These are phyloP conservation scores for Cunninghamia lanceolata DNA, from an alignment of 75 land plant genomes.

Conservation along the genomic window DNA sequence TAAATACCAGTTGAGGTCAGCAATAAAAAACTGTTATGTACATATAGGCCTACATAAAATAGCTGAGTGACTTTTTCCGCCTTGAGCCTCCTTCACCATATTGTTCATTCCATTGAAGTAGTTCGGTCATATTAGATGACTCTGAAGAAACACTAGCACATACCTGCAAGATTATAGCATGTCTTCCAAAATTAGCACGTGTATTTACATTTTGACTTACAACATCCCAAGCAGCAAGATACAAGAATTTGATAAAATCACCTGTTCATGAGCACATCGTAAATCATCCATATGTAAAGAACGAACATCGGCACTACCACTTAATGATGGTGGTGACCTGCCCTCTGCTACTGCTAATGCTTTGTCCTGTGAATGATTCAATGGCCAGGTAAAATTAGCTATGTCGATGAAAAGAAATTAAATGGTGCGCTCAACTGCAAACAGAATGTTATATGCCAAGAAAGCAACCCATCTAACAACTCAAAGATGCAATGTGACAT, in stretches of 20 bases:
- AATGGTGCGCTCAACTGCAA: neutral
- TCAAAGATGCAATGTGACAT: neutral
- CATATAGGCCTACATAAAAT: conserved; percentile 59
- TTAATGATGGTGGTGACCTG: conserved; percentile 17
- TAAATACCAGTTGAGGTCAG: neutral
- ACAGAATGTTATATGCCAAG: neutral
- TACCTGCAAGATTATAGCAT: conserved; percentile 35
- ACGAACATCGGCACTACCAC: conserved; percentile 19
- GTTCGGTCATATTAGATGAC: conserved; percentile 66
- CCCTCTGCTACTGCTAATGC: conserved; percentile 15
- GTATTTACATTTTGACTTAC: neutral
- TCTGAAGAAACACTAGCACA: conserved; percentile 84
- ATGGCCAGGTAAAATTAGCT: neutral
- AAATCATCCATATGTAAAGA: conserved; percentile 27
- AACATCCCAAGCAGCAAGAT: neutral
- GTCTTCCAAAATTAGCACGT: neutral
- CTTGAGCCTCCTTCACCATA: conserved; percentile 91
- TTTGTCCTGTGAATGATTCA: conserved; percentile 15
- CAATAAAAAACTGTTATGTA: conserved; percentile 1
- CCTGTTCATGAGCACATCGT: conserved; percentile 24
- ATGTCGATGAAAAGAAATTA: no score
- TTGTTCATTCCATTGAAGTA: conserved; percentile 75
- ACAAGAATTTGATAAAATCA: neutral
- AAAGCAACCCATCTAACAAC: neutral
- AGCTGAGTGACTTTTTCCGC: conserved; percentile 58